These are phyloP conservation scores for Calonectria naviculata DNA, from an alignment of 2,329 filamentous ascomycete genomes.

Conservation along the genomic window DNA sequence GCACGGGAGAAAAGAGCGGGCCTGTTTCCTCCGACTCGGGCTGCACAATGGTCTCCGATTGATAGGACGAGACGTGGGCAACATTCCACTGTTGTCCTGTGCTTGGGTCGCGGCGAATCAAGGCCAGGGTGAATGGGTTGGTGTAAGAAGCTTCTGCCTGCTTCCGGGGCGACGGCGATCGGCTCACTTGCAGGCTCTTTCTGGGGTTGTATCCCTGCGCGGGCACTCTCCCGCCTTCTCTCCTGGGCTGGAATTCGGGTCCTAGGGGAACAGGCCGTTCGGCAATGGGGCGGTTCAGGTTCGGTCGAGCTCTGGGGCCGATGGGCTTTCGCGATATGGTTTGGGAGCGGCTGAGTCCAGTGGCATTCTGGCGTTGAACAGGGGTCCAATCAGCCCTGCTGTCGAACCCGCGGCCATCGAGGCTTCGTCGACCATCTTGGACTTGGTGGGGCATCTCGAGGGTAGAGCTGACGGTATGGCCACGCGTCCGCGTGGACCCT, in stretches of 20 bases:
- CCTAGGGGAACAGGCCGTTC: slow-evolving; percentile 27
- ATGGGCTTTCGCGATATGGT: slow-evolving; percentile 43
- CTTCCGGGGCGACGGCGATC: slow-evolving; percentile 53
- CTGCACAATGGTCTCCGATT: slow-evolving; percentile 50
- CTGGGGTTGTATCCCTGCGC: slow-evolving; percentile 4
- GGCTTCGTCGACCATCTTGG: slow-evolving; percentile 19
- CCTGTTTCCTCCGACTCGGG: slow-evolving; percentile 35
- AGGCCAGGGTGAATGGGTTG: slow-evolving; percentile 64
- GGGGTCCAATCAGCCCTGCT: slow-evolving; percentile 16
- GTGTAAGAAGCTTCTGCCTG: slow-evolving; percentile 45
- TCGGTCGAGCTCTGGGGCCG: slow-evolving; percentile 37
- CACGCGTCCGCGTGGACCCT: slow-evolving; percentile 26
- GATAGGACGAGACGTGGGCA: slow-evolving; percentile 70
- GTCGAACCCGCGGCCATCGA: slow-evolving; percentile 1
- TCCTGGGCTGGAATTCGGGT: slow-evolving; percentile 9
- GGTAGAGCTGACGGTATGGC: slow-evolving; percentile 34
- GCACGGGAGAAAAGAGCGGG: slow-evolving; percentile 36
- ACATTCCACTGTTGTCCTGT: slow-evolving; percentile 81
- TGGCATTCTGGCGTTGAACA: slow-evolving; percentile 5
- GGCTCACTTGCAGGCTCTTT: slow-evolving; percentile 14
- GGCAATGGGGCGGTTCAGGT: slow-evolving; percentile 4
- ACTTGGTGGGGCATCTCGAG: slow-evolving; percentile 26
- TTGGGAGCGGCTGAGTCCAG: slow-evolving; percentile 12
- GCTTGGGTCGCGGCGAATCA: slow-evolving; percentile 80
- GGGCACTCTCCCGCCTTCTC: slow-evolving; percentile 28